phyloP scores from a whole-genome alignment of 768 basidiomycete species.

The Cytidiella melzeri region DNA sequence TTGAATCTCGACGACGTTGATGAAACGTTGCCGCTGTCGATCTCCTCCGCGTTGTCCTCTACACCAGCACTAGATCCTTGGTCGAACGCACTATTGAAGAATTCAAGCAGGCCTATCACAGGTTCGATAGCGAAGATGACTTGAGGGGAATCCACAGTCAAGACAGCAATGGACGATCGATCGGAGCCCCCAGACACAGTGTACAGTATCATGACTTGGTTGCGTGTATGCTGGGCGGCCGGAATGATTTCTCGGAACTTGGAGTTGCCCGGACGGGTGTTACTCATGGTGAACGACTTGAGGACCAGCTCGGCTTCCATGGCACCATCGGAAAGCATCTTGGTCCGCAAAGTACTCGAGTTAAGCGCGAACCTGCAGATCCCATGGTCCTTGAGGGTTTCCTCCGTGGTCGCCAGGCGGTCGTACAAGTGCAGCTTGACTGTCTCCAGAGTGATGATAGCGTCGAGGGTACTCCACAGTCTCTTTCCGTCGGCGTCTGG shows the following conservation, averaged over 20 bases:
- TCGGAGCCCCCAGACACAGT: constrained; percentile 60
- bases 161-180: constrained; percentile 61
- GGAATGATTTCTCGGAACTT: constrained; percentile 95
- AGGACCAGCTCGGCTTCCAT: constrained; percentile 82
- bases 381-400: constrained; percentile 65
- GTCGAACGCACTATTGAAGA: constrained; percentile 39
- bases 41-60: constrained; percentile 4
- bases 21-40: constrained; percentile 7
- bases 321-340: constrained; percentile 78
- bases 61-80: constrained; percentile 11
- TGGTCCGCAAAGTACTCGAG: constrained; percentile 71
- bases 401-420: constrained; percentile 45
- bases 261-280: constrained; percentile 75
- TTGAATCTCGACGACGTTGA: constrained; percentile 29
- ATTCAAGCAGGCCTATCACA: constrained; percentile 80
- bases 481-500: constrained; percentile 21
- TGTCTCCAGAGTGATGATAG: constrained; percentile 62
- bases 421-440: constrained; percentile 89
- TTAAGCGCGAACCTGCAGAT: constrained; percentile 84
- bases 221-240: constrained; percentile 77
- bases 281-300: constrained; percentile 88
- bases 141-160: constrained; percentile 89
- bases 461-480: constrained; percentile 62
- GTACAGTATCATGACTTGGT: constrained; percentile 92
- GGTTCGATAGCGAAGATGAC: constrained; percentile 92